A percentile compares a stretch with the other conserved stretches of the same genome.
Conservation (phyloP, 2,329 filamentous ascomycete species). For the Botrytis porri region DNA sequence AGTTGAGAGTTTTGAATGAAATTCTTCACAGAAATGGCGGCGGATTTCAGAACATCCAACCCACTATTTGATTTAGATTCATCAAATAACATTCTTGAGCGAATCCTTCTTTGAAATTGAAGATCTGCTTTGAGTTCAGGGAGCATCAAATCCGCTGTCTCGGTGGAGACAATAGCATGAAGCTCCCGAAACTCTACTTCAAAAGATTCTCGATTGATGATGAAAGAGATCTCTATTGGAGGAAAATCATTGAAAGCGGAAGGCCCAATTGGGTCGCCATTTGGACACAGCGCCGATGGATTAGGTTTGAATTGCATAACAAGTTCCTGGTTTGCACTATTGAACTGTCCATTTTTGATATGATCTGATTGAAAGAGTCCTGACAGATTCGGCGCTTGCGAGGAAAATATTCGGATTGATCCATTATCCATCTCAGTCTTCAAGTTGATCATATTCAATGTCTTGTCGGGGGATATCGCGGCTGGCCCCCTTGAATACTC, state of each 20-base stretch:
- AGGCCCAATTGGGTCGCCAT: conserved; percentile 23
- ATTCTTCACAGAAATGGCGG: conserved; percentile 22
- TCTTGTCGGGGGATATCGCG: background rate
- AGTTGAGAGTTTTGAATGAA: conserved; percentile 31
- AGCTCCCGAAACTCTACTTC: conserved; percentile 26
- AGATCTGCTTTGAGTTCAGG: conserved; percentile 36
- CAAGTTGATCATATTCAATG: conserved; percentile 2
- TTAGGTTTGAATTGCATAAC: conserved; percentile 35
- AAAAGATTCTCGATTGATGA: conserved; percentile 22
- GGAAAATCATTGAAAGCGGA: conserved; percentile 34
- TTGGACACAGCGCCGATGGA: conserved; percentile 27
- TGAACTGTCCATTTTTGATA: background rate
- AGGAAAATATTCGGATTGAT: conserved; percentile 25
- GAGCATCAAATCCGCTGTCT: conserved; percentile 35
- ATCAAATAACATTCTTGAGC: conserved; percentile 21
- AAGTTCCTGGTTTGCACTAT: conserved; percentile 19
- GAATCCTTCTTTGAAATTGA: conserved; percentile 34
- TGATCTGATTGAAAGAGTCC: conserved; percentile 18
- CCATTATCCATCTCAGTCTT: background rate
- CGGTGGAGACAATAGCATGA: conserved; percentile 29
- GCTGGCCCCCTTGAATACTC: background rate
- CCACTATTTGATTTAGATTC: background rate
- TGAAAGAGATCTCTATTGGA: conserved; percentile 34
- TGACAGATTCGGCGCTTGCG: conserved; percentile 31
- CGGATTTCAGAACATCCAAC: background rate